phyloP scores from a whole-genome alignment of 1,139 yeast species.

The Lodderomyces oxycetoniae region DNA sequence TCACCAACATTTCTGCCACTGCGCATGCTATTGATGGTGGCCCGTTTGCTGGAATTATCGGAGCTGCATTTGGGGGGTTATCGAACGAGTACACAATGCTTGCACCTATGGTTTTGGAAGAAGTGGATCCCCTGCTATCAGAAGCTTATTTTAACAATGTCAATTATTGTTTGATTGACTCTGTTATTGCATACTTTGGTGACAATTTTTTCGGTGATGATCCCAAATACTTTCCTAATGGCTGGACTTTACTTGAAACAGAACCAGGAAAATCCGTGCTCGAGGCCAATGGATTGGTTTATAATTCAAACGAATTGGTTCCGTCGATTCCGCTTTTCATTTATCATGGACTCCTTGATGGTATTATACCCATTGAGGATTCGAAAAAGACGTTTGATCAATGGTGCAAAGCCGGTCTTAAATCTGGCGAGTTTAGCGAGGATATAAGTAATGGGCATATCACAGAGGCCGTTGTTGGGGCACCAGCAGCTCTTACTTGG shows the following conservation, averaged over 20 bases:
- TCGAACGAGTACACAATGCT: constrained; percentile 19
- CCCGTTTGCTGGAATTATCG: constrained; percentile 24
- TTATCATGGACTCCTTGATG: constrained; percentile 30
- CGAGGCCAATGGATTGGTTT: constrained; percentile 21
- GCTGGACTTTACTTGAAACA: constrained; percentile 16
- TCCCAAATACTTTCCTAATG: constrained; percentile 16
- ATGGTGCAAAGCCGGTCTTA: constrained; percentile 30
- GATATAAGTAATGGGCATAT: constrained; percentile 26
- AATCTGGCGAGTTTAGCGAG: constrained; percentile 27
- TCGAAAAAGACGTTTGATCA: constrained; percentile 23
- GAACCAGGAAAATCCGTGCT: constrained; percentile 15
- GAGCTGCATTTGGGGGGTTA: constrained; percentile 25
- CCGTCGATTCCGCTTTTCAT: constrained; percentile 34
- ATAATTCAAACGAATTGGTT: constrained; percentile 12
- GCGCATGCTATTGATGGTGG: constrained; percentile 21
- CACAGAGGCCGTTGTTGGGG: constrained; percentile 23
- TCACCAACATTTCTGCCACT: constrained; percentile 21
- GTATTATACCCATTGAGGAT: constrained; percentile 25
- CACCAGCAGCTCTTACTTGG: constrained; percentile 31
- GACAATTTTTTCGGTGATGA: constrained; percentile 16
- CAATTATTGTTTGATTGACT: constrained; percentile 14
- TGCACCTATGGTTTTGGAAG: background rate
- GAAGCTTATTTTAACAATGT: constrained; percentile 13
- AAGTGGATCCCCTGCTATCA: constrained; percentile 2
- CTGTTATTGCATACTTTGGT: constrained; percentile 12